Conservation (phyloP, 768 basidiomycete genomes). For the Boletales sp. region DNA sequence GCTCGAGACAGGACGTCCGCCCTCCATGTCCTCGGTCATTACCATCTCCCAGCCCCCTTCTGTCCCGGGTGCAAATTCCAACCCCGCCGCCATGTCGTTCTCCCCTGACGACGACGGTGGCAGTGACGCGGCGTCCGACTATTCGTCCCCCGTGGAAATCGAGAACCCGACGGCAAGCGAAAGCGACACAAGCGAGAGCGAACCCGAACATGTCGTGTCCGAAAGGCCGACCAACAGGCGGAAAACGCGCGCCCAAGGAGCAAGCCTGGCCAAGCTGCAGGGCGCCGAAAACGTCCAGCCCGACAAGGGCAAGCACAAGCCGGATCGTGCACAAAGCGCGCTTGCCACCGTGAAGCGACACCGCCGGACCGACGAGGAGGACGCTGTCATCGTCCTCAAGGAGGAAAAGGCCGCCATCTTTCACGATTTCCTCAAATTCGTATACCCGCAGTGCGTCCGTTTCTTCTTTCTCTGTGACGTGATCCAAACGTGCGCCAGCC, state of each 20-base stretch:
- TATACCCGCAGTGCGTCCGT: slow-evolving; percentile 81
- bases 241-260: slow-evolving; percentile 42
- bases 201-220: slow-evolving; percentile 27
- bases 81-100: slow-evolving; percentile 53
- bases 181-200: slow-evolving; percentile 36
- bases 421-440: slow-evolving; percentile 90
- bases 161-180: slow-evolving; percentile 34
- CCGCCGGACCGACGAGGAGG: slow-evolving; percentile 48
- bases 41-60: slow-evolving; percentile 77
- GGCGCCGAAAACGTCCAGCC: slow-evolving; percentile 22
- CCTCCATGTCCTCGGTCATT: slow-evolving; percentile 77
- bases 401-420: slow-evolving; percentile 89
- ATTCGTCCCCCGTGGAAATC: slow-evolving; percentile 40
- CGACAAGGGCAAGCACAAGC: slow-evolving; percentile 22
- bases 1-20: slow-evolving; percentile 83
- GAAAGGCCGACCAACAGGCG: slow-evolving; percentile 10
- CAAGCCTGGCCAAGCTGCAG: slow-evolving; percentile 62
- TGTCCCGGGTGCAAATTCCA: slow-evolving; percentile 48
- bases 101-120: slow-evolving; percentile 48
- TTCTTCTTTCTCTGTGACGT: neutral
- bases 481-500: slow-evolving; percentile 35
- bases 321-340: slow-evolving; percentile 24
- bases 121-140: slow-evolving; percentile 34
- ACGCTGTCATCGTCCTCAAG: slow-evolving; percentile 85
- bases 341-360: slow-evolving; percentile 41